Evolutionary conservation across 2,329 filamentous ascomycete genomes (phyloP).

Genomic region (Trichoderma semiorbis): DNA sequence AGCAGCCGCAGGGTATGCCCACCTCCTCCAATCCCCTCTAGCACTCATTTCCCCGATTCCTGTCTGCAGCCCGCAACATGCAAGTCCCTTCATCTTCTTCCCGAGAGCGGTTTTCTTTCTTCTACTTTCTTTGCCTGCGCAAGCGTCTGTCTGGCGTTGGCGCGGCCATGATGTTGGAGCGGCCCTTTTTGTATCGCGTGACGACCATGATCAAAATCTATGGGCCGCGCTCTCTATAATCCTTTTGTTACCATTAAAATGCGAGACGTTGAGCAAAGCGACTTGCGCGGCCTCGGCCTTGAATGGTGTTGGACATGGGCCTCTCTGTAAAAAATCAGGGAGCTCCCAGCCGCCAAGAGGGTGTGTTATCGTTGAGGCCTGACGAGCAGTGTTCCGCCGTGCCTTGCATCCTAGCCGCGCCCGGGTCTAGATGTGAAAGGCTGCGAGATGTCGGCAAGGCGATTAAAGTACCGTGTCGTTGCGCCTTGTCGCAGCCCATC

Average conservation of each 20-base stretch:
- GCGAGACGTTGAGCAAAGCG: conserved; percentile 18
- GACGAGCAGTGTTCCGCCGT: conserved; percentile 8
- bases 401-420: conserved; percentile 15
- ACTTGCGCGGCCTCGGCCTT: conserved; percentile 15
- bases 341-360: conserved; percentile 11
- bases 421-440: conserved; percentile 14
- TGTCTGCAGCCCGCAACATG: background rate
- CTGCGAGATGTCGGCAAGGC: conserved; percentile 12
- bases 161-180: conserved; percentile 14
- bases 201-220: conserved; percentile 13
- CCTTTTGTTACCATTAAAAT: conserved; percentile 18
- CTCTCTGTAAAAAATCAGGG: conserved; percentile 20
- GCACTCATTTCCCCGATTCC: conserved; percentile 26
- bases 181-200: conserved; percentile 19
- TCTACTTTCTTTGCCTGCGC: background rate
- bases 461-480: conserved; percentile 14
- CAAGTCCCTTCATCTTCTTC: background rate
- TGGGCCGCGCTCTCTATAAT: conserved; percentile 14
- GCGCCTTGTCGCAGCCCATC: conserved; percentile 15
- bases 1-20: conserved; percentile 34
- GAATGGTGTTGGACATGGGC: conserved; percentile 8
- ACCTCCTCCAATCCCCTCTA: conserved; percentile 20
- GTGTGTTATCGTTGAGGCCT: background rate
- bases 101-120: background rate
- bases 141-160: background rate